Conservation (phyloP, 1,284 basidiomycete genomes). For the Ceratobasidium sp. region DNA sequence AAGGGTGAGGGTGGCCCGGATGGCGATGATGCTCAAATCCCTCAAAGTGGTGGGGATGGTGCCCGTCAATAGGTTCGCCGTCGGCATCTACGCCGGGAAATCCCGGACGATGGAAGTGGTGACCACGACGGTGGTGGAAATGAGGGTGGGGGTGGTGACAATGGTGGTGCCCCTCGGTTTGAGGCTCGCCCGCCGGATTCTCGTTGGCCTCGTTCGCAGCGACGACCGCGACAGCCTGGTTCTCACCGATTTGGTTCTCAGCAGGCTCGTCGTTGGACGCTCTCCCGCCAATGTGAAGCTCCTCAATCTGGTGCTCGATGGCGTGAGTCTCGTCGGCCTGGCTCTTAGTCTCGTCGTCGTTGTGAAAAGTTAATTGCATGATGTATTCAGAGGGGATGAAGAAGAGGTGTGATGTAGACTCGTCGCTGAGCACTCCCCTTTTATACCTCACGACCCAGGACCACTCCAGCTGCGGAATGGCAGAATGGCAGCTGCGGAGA, state of each 20-base stretch:
- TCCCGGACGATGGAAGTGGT: not conserved
- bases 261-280: not conserved
- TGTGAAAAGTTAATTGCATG: not conserved
- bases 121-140: not conserved
- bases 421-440: not conserved
- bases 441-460: not conserved
- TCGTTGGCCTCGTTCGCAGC: not conserved
- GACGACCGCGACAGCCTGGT: not conserved
- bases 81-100: not conserved
- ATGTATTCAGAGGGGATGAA: not conserved
- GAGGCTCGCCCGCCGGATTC: not conserved
- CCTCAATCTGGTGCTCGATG: constrained; percentile 1
- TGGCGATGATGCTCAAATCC: not conserved
- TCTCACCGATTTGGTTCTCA: not conserved
- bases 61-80: not conserved
- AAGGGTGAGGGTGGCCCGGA: constrained; percentile 3
- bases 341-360: not conserved
- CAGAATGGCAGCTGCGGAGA: not conserved
- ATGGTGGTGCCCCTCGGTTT: not conserved
- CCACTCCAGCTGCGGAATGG: constrained; percentile 3
- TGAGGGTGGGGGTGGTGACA: not conserved
- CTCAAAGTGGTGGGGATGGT: constrained; percentile 17
- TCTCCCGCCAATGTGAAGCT: not conserved
- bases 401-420: not conserved
- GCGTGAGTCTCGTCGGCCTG: not conserved